Base-by-base conservation (phyloP, 306 rosid species). In the Vicia villosa region DNA sequence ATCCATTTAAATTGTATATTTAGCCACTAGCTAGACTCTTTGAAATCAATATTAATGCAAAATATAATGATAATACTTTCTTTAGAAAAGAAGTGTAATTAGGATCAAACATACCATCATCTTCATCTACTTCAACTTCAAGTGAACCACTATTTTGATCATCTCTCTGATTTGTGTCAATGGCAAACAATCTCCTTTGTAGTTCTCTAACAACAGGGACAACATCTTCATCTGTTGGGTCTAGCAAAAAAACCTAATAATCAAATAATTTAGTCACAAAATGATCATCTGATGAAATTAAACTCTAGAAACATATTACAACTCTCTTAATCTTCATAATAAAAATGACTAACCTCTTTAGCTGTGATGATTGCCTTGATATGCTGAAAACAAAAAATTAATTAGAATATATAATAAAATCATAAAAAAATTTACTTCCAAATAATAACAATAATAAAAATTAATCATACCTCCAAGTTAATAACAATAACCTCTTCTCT, bases 301-400 rank as follows among this genome's bases (percentile, higher is more conserved):
- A 69, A 50, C 63, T 60, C 64, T 47, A 6, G 3, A 62, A 50
- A 36, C 15, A 67, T 57, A 63, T 8, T 15, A 15, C 3, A 15
- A n/a, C 21, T 26, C 30, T 30, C 36, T 30, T 30, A 30, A 9
- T 5, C 4, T 46, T 5, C 8, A 24, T 28, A 9, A 28, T n/a
- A 20, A 73, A 66, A 17, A 24, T 26, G 30, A 51, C 85, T 26
- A 68, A 88, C 95, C 89, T 88, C 95, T 19, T 88, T 86, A 15
- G 91, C 87, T 19, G 95, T 88, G 78, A 88, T 86, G 49, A 88
- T 88, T 42, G 95, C 95, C 68, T 86, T 86, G 74, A 86, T 82
- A 77, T 88, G 91, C 95, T 88, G 89, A 60, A 56, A 5, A 11
- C 47, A 72, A 77, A 79, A 70, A 26, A 59, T 70, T 10, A 57